Evolutionary conservation across 805 yeast species (phyloP).

Genomic region (Metschnikowia aberdeeniae): DNA sequence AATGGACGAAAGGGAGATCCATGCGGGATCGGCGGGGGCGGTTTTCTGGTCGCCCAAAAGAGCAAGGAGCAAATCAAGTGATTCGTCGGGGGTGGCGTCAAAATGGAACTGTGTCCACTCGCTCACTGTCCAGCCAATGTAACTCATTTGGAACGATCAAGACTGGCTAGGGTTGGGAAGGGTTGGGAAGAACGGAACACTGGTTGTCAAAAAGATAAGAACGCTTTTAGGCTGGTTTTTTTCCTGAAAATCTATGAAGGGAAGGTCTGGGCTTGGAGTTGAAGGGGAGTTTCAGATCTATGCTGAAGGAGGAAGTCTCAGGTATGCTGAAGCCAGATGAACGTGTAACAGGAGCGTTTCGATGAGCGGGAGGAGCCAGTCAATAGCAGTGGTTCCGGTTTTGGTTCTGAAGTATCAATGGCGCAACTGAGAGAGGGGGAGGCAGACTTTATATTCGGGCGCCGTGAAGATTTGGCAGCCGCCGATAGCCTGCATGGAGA

Average conservation of each 20-base stretch:
- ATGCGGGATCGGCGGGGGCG: slow-evolving; percentile 71
- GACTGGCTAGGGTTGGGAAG: no score
- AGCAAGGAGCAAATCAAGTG: slow-evolving; percentile 45
- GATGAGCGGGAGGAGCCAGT: no score
- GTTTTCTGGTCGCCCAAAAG: slow-evolving; percentile 50
- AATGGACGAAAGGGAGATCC: slow-evolving; percentile 75
- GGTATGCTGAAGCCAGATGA: no score
- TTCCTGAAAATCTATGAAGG: no score
- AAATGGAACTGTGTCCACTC: slow-evolving; percentile 76
- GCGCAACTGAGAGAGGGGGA: no score
- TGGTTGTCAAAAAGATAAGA: neutral
- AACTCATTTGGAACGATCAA: slow-evolving; percentile 1
- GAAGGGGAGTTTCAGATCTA: no score
- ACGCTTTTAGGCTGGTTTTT: no score
- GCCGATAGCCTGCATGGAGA: neutral
- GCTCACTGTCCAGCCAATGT: slow-evolving; percentile 69
- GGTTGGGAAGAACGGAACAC: neutral
- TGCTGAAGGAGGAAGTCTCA: no score
- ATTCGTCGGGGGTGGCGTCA: slow-evolving; percentile 56
- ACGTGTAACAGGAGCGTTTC: no score
- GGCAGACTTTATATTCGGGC: neutral
- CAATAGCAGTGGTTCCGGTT: no score
- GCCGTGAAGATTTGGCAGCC: neutral
- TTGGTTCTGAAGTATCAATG: no score
- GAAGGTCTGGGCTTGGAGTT: no score